Percentiles rank a stretch among this genome's conserved stretches.
Conservation (phyloP, 495 filamentous ascomycete species). For the Endocarpon pusillum region DNA sequence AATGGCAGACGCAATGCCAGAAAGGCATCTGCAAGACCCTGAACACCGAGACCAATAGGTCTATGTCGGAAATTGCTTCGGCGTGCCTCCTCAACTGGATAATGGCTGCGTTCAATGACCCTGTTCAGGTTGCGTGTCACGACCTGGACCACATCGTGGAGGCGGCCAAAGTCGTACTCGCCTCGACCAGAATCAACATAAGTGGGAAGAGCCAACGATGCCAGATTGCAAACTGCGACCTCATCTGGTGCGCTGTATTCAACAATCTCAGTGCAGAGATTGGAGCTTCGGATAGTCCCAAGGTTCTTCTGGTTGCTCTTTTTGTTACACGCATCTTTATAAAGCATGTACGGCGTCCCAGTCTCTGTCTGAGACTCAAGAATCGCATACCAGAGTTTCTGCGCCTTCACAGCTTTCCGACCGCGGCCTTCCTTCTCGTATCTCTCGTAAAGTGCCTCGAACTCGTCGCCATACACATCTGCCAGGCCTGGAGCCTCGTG, state of each 20-base stretch:
- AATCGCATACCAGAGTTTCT: slow-evolving; percentile 98
- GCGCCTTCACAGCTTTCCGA: slow-evolving; percentile 80
- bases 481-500: slow-evolving; percentile 88
- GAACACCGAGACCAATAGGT: slow-evolving; percentile 89
- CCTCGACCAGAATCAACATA: slow-evolving; percentile 71
- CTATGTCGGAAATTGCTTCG: slow-evolving; percentile 91
- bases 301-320: slow-evolving; percentile 99
- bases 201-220: slow-evolving; percentile 77
- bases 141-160: slow-evolving; percentile 82
- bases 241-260: slow-evolving; percentile 96
- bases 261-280: slow-evolving; percentile 95
- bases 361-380: slow-evolving; percentile 97
- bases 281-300: slow-evolving; percentile 93
- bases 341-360: slow-evolving; percentile 97
- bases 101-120: slow-evolving; percentile 95
- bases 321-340: slow-evolving; percentile 94
- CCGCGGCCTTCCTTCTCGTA: slow-evolving; percentile 85
- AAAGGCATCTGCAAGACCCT: slow-evolving; percentile 98
- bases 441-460: slow-evolving; percentile 83
- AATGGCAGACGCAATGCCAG: slow-evolving; percentile 92
- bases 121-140: slow-evolving; percentile 88
- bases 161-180: slow-evolving; percentile 81
- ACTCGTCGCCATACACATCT: slow-evolving; percentile 94
- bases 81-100: slow-evolving; percentile 82
- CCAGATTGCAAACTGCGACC: slow-evolving; percentile 96